Evolutionary conservation across 495 filamentous ascomycete genomes (phyloP).

Genomic region (Terfezia claveryi): DNA sequence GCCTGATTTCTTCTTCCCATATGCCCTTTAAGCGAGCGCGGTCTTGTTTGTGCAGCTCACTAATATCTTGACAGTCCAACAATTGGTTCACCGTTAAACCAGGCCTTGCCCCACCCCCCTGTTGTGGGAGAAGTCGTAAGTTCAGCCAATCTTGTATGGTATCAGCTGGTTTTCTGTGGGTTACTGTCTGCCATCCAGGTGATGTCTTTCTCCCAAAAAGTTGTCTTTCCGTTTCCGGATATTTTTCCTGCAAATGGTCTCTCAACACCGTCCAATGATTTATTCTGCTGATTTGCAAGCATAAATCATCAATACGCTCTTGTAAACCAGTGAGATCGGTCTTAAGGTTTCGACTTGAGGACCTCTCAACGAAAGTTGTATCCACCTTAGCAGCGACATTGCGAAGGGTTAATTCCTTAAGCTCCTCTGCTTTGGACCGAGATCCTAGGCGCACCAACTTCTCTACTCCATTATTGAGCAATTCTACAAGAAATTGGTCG

Average conservation of each 20-base stretch:
- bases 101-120: too few relatives aligned
- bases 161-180: neutral
- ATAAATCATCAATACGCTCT: neutral
- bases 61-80: too few relatives aligned
- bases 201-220: neutral
- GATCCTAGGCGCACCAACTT: slow-evolving; percentile 47
- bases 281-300: neutral
- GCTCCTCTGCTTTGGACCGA: slow-evolving; percentile 35
- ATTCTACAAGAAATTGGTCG: slow-evolving; percentile 52
- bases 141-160: neutral
- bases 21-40: slow-evolving; percentile 14
- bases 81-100: too few relatives aligned
- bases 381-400: slow-evolving; percentile 16
- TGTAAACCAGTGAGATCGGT: neutral
- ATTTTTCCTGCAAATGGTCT: neutral
- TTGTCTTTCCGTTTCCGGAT: neutral
- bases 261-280: neutral
- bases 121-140: too few relatives aligned
- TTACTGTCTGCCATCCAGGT: neutral
- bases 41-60: slow-evolving; percentile 6
- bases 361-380: slow-evolving; percentile 25
- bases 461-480: slow-evolving; percentile 36
- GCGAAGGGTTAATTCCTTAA: slow-evolving; percentile 28
- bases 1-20: slow-evolving; percentile 27
- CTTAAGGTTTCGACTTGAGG: neutral